These are phyloP conservation scores for Entoloma clypeatum DNA, from an alignment of 1,284 basidiomycete genomes.

Conservation along the genomic window DNA sequence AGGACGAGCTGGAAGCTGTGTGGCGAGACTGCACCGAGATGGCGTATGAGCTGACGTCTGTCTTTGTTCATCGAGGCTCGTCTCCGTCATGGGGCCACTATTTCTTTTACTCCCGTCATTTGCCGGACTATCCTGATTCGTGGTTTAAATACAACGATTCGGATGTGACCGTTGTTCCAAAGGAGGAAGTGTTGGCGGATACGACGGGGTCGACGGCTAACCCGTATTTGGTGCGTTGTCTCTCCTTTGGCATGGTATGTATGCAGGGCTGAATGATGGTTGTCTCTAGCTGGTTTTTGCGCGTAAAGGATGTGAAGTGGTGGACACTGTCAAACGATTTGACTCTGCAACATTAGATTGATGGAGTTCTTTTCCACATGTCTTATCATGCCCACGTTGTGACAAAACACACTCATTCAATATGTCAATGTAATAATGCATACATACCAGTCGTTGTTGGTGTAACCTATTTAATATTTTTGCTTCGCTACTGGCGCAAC, in stretches of 20 bases:
- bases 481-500: too few relatives aligned
- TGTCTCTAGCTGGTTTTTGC: conserved; percentile 70
- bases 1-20: conserved; percentile 67
- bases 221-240: conserved; percentile 67
- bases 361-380: too few relatives aligned
- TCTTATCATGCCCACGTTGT: too few relatives aligned
- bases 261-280: conserved; percentile 10
- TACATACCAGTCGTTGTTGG: too few relatives aligned
- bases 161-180: conserved; percentile 68
- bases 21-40: conserved; percentile 72
- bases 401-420: too few relatives aligned
- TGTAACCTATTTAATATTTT: too few relatives aligned
- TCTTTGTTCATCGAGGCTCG: conserved; percentile 93
- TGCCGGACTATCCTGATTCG: conserved; percentile 69
- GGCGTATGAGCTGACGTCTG: conserved; percentile 89
- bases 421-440: too few relatives aligned
- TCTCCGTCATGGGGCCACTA: conserved; percentile 85
- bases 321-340: conserved; percentile 74
- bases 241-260: not conserved
- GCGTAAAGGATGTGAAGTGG: conserved; percentile 66
- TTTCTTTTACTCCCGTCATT: conserved; percentile 83
- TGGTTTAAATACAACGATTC: conserved; percentile 98
- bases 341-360: conserved; percentile 28
- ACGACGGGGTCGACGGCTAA: conserved; percentile 80
- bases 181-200: conserved; percentile 74